Evolutionary conservation across 1,284 basidiomycete species (phyloP).

Genomic region (Trichosporon sp.): DNA sequence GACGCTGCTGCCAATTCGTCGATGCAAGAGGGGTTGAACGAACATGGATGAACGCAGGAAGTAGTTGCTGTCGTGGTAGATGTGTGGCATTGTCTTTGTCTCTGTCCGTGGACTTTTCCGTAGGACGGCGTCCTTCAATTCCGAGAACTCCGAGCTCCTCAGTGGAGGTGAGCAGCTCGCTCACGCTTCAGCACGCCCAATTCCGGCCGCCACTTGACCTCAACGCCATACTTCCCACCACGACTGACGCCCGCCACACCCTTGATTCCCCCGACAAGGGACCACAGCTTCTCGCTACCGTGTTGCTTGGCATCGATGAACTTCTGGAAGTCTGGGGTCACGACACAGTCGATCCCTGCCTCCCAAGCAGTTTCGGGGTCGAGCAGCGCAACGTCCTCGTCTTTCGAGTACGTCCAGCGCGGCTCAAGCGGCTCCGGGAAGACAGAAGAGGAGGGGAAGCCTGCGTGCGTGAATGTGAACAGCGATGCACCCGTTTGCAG

Average conservation of each 20-base stretch:
- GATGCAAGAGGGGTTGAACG: background rate
- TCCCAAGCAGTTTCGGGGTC: slow-evolving; percentile 30
- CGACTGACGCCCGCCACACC: slow-evolving; percentile 13
- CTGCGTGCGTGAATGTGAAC: slow-evolving; percentile 68
- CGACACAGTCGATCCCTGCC: slow-evolving; percentile 33
- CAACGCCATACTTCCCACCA: slow-evolving; percentile 13
- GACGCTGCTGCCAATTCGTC: background rate
- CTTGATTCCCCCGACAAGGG: slow-evolving; percentile 19
- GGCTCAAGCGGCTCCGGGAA: slow-evolving; percentile 16
- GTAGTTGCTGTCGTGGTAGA: background rate
- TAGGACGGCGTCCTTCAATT: background rate
- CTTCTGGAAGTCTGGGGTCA: slow-evolving; percentile 27
- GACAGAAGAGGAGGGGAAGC: slow-evolving; percentile 45
- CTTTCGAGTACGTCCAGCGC: slow-evolving; percentile 72
- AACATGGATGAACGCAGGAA: background rate
- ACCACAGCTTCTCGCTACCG: slow-evolving; percentile 19
- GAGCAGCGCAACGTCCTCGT: slow-evolving; percentile 56
- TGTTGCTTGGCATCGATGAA: slow-evolving; percentile 9
- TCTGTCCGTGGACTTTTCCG: background rate
- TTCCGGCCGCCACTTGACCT: slow-evolving; percentile 6
- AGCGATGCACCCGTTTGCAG: slow-evolving; percentile 81
- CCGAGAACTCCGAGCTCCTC: background rate
- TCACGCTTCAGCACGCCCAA: slow-evolving; percentile 11
- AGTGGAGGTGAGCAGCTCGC: background rate
- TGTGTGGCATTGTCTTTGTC: too few species aligned